Evolutionary conservation across 2,329 filamentous ascomycete species (phyloP).

Genomic region (Colletotrichum eremochloae): DNA sequence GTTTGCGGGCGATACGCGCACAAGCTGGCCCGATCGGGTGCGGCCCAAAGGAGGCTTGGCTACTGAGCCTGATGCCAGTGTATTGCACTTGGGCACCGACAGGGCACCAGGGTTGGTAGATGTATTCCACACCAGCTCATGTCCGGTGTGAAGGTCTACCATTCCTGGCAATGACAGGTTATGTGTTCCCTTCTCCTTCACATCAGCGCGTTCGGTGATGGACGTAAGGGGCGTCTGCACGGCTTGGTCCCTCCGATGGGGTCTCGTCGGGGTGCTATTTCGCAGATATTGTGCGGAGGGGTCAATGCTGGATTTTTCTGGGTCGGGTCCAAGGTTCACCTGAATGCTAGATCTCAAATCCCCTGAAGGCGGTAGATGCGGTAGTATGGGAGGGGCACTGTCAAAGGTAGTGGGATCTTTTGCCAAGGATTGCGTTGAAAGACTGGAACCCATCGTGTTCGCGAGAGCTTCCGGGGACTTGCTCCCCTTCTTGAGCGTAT

Average conservation of each 20-base stretch:
- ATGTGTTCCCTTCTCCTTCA: neutral
- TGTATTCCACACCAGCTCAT: neutral
- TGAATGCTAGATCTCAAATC: neutral
- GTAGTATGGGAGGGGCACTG: slow-evolving; percentile 5
- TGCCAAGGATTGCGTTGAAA: neutral
- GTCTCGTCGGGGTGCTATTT: neutral
- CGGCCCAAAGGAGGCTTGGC: neutral
- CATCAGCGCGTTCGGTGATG: neutral
- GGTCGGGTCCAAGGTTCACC: neutral
- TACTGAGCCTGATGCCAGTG: neutral
- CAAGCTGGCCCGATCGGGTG: neutral
- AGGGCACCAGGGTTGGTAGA: neutral
- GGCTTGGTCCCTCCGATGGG: neutral
- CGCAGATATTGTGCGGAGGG: neutral
- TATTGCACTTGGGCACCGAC: neutral
- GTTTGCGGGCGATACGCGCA: neutral
- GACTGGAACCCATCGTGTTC: neutral
- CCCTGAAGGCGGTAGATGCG: neutral
- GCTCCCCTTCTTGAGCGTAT: slow-evolving; percentile 7
- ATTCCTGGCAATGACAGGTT: neutral
- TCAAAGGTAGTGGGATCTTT: neutral
- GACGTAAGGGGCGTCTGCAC: slow-evolving; percentile 7
- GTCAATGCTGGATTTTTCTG: neutral
- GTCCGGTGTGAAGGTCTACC: slow-evolving; percentile 1
- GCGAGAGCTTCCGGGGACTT: neutral